Evolutionary conservation across 805 yeast genomes (phyloP).

Genomic region (Cyberlindnera euphorbiiphila): DNA sequence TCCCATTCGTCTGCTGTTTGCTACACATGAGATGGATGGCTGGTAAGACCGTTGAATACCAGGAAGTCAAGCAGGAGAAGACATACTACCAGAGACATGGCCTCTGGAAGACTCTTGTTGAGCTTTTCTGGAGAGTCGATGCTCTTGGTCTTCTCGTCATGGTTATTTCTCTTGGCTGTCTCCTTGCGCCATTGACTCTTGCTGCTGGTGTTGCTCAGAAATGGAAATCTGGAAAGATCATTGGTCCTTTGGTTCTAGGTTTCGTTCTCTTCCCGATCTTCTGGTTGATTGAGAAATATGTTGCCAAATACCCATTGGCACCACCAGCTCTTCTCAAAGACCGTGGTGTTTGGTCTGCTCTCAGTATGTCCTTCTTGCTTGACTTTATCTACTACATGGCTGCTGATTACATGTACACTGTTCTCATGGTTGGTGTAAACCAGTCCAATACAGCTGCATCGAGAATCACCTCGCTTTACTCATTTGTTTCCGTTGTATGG

Average conservation of each 20-base stretch:
- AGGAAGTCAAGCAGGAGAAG: conserved; percentile 36
- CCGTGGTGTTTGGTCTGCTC: conserved; percentile 73
- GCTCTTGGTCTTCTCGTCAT: conserved; percentile 56
- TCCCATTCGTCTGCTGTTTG: conserved; percentile 56
- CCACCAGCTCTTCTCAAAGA: conserved; percentile 59
- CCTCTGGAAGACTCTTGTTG: conserved; percentile 28
- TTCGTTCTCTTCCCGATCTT: conserved; percentile 56
- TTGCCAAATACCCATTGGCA: conserved; percentile 57
- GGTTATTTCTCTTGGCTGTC: conserved; percentile 54
- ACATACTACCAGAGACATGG: conserved; percentile 38
- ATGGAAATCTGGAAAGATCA: conserved; percentile 60
- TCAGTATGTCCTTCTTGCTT: conserved; percentile 52
- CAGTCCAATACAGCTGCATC: conserved; percentile 59
- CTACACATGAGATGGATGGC: conserved; percentile 56
- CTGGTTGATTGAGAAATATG: conserved; percentile 52
- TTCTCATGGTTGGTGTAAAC: conserved; percentile 58
- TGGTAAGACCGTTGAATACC: conserved; percentile 48
- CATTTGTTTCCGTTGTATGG: conserved; percentile 58
- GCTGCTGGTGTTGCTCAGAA: conserved; percentile 58
- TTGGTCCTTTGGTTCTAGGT: conserved; percentile 71
- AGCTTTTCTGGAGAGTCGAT: conserved; percentile 62
- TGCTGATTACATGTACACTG: conserved; percentile 64
- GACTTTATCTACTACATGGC: conserved; percentile 68
- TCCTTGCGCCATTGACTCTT: conserved; percentile 69
- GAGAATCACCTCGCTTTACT: conserved; percentile 54